phyloP scores from a whole-genome alignment of 495 filamentous ascomycete genomes.

The Extremus antarcticus region DNA sequence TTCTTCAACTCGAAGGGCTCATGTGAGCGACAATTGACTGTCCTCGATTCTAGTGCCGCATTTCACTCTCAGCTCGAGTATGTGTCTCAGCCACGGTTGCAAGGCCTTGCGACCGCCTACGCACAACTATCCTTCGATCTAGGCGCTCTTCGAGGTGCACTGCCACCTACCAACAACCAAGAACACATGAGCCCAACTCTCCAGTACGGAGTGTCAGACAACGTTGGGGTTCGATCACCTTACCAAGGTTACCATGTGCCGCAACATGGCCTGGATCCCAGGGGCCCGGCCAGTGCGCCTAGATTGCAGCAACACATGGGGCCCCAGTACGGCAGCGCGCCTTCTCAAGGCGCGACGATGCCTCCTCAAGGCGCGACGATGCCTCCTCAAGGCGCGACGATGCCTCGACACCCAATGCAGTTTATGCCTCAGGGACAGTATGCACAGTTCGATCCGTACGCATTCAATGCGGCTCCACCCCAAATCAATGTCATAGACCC shows the following conservation, averaged over 20 bases:
- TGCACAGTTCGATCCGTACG: background rate
- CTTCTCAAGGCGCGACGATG: background rate
- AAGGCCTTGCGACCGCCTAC: background rate
- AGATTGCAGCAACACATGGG: background rate
- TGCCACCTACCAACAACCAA: background rate
- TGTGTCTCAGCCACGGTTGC: background rate
- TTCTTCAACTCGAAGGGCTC: background rate
- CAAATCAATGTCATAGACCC: background rate
- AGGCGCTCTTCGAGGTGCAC: background rate
- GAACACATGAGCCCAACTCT: background rate
- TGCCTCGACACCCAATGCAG: background rate
- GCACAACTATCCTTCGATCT: background rate
- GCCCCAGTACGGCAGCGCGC: background rate
- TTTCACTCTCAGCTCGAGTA: constrained; percentile 5
- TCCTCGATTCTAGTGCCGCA: constrained; percentile 2
- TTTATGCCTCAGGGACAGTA: background rate
- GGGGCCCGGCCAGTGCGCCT: background rate
- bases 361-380: background rate
- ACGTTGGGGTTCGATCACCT: background rate
- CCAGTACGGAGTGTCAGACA: background rate
- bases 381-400: background rate
- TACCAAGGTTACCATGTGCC: background rate
- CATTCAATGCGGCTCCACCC: background rate
- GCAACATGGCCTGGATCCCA: background rate
- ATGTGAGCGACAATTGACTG: too few species aligned